Conservation (phyloP, 1,284 basidiomycete species). For the Puccinia coronata region DNA sequence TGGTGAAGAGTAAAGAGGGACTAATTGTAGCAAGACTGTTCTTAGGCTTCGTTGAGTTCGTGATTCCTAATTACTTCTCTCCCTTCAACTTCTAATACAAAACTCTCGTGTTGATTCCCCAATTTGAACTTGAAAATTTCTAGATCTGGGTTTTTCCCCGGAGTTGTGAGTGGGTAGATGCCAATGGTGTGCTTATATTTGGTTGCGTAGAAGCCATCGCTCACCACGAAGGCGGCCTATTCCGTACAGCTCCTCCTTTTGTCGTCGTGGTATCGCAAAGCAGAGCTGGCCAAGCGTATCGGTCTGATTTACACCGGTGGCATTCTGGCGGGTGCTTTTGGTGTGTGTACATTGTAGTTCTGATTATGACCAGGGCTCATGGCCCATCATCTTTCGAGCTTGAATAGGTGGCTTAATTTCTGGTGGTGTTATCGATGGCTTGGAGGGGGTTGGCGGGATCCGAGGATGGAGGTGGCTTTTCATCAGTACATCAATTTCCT, state of each 20-base stretch:
- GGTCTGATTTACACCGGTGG: conserved; percentile 53
- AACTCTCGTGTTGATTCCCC: neutral
- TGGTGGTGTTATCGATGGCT: conserved; percentile 52
- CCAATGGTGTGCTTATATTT: too few species aligned
- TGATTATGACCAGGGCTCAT: neutral
- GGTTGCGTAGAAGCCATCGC: neutral
- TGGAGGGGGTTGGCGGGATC: conserved; percentile 51
- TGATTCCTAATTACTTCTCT: neutral
- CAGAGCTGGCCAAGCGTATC: conserved; percentile 53
- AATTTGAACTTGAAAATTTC: neutral
- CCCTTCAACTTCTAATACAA: neutral
- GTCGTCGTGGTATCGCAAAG: conserved; percentile 53
- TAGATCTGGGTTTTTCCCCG: conserved; percentile 47
- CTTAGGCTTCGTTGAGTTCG: conserved; percentile 35
- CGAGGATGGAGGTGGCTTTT: conserved; percentile 56
- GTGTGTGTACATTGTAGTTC: neutral
- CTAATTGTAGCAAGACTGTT: conserved; percentile 32
- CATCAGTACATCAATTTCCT: conserved; percentile 50
- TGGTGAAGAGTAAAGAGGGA: conserved; percentile 22
- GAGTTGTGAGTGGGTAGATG: conserved; percentile 22
- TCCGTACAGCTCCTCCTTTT: conserved; percentile 51
- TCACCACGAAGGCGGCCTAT: neutral
- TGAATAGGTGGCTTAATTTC: conserved; percentile 52
- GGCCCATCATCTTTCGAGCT: too few species aligned
- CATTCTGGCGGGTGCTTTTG: conserved; percentile 54